Base-by-base conservation (phyloP, 306 rosid genomes). In the Sicyos baderoa region DNA sequence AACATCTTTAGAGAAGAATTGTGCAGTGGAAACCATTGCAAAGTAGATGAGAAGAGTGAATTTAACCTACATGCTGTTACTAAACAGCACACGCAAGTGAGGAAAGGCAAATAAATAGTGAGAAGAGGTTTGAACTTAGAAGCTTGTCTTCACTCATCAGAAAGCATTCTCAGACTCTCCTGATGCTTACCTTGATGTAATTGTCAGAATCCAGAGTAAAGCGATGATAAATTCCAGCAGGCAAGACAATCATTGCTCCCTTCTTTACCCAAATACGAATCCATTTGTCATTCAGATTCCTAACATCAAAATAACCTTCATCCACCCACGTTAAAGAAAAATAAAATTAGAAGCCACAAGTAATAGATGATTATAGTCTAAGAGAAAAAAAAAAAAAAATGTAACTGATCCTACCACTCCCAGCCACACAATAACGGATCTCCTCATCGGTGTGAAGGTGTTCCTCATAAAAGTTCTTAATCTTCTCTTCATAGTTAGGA, bases 371-470 rank as follows among this genome's bases (percentile, higher is more conserved):
- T 16, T 32, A 27, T 42, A 23, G 23, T 59, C 7, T 21, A 52
- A 22, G 63, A 71, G 76, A 52, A 70, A 68, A 59, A 54, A 22
- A 67, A 71, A 78, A 52, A 70, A 68, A 59, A 54, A 72, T 22
- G 57, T 10, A 48, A 61, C 23, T 61, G 72, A 45, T 42, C 79
- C 74, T 65, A 94, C 99, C 99, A 79, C 97, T 94, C 79, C 99
- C 99, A 53, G 88, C 95, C 66, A 82, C 95, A 79, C 76, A 42
- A 16, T 85, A 94, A 71, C 99, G 92, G 78, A 94, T 94, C 88
- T 94, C 97, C 86, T 94, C 99, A 51, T 94, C 99, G 7, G 89
- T 88, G 82, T 94, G 97, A 75, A 94, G 92, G 72, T 94, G 99
- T 74, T 94, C 99, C 74, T 88, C 97, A 55, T 82, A 94, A 54